Base-by-base conservation (phyloP, 2,329 filamentous ascomycete species). In the Akanthomyces uredinophilus region DNA sequence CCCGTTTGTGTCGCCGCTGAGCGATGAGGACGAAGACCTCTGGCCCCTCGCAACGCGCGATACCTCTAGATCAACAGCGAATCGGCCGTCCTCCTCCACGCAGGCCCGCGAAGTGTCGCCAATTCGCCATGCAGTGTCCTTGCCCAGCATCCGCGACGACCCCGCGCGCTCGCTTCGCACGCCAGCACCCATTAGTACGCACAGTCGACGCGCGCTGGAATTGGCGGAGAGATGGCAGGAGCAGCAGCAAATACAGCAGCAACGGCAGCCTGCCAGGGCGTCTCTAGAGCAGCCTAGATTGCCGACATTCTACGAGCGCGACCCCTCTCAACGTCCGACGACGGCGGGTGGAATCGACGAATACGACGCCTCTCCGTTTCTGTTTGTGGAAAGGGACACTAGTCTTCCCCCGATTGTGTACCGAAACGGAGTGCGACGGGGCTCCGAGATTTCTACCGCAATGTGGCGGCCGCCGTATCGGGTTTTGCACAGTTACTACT, bases 401-500 rank as follows among this genome's bases (percentile, higher is more conserved):
- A 47, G 24, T 13, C 47, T 41, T 5, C 58, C 58, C 27, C 58
- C 58, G 3, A 37, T 61, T 35, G 58, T 61, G 10, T 61, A 61
- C 37, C 58, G 58, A 18, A 61, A 61, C 35, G 58, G 58, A 11
- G 32, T 20, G 16, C 58, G 58, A 8, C 20, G 58, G 5, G 58
- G 58, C n/a, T 67, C 50, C 6, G 58, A 61, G 44, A 64, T 69
- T 13, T 58, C 64, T 3, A 50, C 62, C 41, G 54, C 65, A 16
- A 57, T 59, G 14, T 67, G 66, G 53, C 66, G 72, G 35, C 70
- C 71, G 14, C 81, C 79, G 10, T 85, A 81, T 64, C 79, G 82
- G 1, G 75, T 85, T 13, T 72, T 85, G 10, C 83, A 85, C 71
- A 85, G 82, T 70, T 84, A 85, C 66, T 83, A 84, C 68, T 83